Conservation (phyloP, 1,284 basidiomycete species). For the Ceratorhiza oryzae-sativae region DNA sequence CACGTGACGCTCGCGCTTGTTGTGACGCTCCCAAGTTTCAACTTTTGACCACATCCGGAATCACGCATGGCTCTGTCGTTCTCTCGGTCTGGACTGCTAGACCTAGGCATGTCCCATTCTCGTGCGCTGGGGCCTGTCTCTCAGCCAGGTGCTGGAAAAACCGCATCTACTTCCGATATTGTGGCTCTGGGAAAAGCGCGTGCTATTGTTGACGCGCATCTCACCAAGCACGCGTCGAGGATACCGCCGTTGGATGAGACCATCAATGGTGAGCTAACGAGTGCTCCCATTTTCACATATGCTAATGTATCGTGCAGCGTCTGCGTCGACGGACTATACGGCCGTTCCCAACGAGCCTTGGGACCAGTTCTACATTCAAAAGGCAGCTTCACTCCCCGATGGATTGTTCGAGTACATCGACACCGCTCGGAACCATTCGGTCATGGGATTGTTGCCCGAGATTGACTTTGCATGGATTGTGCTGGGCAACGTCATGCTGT, state of each 20-base stretch:
- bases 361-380: conserved; percentile 80
- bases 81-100: conserved; percentile 18
- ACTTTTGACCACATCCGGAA: conserved; percentile 5
- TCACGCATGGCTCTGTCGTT: conserved; percentile 11
- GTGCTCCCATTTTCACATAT: background rate
- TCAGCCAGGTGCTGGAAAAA: conserved; percentile 20
- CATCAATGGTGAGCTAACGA: conserved; percentile 27
- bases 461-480: conserved; percentile 96
- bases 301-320: conserved; percentile 42
- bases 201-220: conserved; percentile 30
- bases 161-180: conserved; percentile 20
- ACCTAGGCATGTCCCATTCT: conserved; percentile 24
- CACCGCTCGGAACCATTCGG: conserved; percentile 57
- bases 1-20: conserved; percentile 12
- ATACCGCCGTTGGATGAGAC: conserved; percentile 26
- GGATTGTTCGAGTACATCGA: conserved; percentile 82
- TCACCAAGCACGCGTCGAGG: conserved; percentile 29
- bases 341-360: conserved; percentile 78
- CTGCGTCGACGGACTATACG: conserved; percentile 77
- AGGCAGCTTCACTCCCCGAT: conserved; percentile 81
- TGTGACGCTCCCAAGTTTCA: conserved; percentile 11
- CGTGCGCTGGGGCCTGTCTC: background rate
- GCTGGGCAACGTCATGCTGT: conserved; percentile 91
- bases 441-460: conserved; percentile 91
- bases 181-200: conserved; percentile 31